A percentile compares a stretch with the other conserved stretches of the same genome.
Evolutionary conservation across 768 basidiomycete genomes (phyloP).

Genomic region (Saitozyma sp.): DNA sequence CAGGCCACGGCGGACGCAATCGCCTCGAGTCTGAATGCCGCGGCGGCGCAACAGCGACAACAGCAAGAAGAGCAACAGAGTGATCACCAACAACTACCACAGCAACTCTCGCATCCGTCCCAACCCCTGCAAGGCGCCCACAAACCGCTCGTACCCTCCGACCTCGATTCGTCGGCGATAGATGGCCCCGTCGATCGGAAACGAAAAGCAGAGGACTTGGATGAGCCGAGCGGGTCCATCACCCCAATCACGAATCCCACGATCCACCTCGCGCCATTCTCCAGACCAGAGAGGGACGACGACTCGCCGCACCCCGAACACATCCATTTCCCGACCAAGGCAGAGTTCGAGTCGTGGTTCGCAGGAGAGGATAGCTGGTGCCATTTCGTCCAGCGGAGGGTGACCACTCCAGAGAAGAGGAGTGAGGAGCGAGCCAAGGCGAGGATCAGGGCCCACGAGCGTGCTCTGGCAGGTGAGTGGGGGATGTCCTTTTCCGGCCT

Average conservation of each 20-base stretch:
- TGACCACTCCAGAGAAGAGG: conserved; percentile 44
- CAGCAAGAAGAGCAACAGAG: too few relatives aligned
- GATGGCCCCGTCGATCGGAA: too few relatives aligned
- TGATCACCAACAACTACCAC: too few relatives aligned
- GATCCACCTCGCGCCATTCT: conserved; percentile 26
- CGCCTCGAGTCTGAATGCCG: background rate
- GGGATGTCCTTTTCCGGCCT: too few relatives aligned
- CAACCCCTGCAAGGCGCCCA: too few relatives aligned
- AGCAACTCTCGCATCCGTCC: too few relatives aligned
- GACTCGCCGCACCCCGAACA: conserved; percentile 30
- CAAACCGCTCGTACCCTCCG: too few relatives aligned
- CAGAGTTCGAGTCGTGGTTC: conserved; percentile 37
- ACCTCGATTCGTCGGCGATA: too few relatives aligned
- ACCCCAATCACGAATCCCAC: too few relatives aligned
- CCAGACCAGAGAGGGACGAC: conserved; percentile 20
- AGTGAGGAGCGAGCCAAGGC: conserved; percentile 38
- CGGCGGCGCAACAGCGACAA: background rate
- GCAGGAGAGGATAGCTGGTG: conserved; percentile 43
- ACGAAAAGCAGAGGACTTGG: too few relatives aligned
- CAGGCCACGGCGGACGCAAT: conserved; percentile 4
- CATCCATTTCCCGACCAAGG: conserved; percentile 19
- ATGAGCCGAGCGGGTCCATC: too few relatives aligned
- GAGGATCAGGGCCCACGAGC: conserved; percentile 31
- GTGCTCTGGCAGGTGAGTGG: conserved; percentile 32
- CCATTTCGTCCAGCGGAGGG: conserved; percentile 46